Base-by-base conservation (phyloP, 768 basidiomycete genomes). In the Podaxis mareebaensis region DNA sequence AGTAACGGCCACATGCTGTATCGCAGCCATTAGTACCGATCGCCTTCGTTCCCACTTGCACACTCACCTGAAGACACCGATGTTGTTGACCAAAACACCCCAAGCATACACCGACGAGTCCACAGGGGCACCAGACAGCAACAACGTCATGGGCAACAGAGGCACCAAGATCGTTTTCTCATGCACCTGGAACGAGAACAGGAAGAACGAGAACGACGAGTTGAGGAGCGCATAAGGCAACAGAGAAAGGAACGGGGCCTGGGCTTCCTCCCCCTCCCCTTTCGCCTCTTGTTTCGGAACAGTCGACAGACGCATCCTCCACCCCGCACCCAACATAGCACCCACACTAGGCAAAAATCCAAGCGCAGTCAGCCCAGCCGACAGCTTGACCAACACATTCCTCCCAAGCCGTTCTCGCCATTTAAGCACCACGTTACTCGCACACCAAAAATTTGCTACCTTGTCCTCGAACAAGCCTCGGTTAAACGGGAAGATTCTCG, bases 381-480 rank as follows among this genome's bases (percentile, higher is more conserved):
- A 91, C 2, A 91, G 73, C 66, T 85, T 87, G 60, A 93, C 77
- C 6, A 95, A 81, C 3, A 80, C 70, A 0, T 68, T 71, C 2
- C 78, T 4, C 83, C 79, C 78, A 79, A 85, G 30, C 74, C 73
- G 54, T 84, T 86, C 67, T 6, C 61, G 61, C 90, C 96, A 97
- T 72, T 96, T 97, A 76, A 98, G 73, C 13, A 91, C 75, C 24
- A 96, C 88, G 71, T 98, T 94, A 17, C 89, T 86, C 36, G 94
- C 92, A 74, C 96, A 97, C 96, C 96, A 99, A 71, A 96, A 93
- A 72, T 99, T 99, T 44, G 96, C 94, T 24, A 99, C 96, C 71
- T 96, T 96, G 77, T 96, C 94, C 71, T 96, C 95, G 69, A 96
- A 96, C 2, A 96, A 79, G 13, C 95, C 96, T 30, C 96, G 88